Evolutionary conservation across 225 moss, liverwort and hornwort genomes (phyloP).

Genomic region (Pseudisothecium myosuroides): DNA sequence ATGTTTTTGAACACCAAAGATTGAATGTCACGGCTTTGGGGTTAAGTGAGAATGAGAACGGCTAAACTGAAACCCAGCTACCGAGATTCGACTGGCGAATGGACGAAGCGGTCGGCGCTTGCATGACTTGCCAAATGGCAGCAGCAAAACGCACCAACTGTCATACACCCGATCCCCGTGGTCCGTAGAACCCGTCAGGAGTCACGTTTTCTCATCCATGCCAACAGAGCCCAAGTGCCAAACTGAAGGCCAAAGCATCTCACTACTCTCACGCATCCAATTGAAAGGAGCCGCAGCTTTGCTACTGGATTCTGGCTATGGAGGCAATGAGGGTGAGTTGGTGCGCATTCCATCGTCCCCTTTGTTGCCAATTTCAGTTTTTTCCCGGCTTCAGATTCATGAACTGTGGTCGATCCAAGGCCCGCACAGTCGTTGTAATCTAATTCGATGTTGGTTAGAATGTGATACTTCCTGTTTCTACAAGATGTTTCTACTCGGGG

Average conservation of each 20-base stretch:
- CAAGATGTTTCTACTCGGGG: background rate
- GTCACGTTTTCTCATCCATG: background rate
- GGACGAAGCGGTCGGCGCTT: background rate
- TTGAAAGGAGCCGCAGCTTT: background rate
- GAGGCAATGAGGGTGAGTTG: constrained; percentile 1
- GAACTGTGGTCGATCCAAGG: background rate
- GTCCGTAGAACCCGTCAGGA: background rate
- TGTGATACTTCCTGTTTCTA: background rate
- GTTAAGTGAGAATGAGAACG: background rate
- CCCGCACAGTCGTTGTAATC: too few relatives aligned
- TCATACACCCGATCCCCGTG: background rate
- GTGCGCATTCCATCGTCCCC: background rate
- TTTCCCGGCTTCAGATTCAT: background rate
- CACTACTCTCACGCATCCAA: too few relatives aligned
- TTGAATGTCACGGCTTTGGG: too few relatives aligned
- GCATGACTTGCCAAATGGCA: constrained; percentile 4
- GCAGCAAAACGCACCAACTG: background rate
- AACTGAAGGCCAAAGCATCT: background rate
- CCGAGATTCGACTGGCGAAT: background rate
- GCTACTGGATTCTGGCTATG: background rate
- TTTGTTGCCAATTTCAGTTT: too few relatives aligned
- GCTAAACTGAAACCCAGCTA: background rate
- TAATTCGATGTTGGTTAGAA: background rate
- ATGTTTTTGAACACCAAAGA: too few relatives aligned
- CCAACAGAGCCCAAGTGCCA: background rate